A percentile compares a stretch with the other conserved stretches of the same genome.
These are phyloP conservation scores for Scedosporium minutisporum DNA, from an alignment of 2,329 filamentous ascomycete genomes.

Conservation along the genomic window DNA sequence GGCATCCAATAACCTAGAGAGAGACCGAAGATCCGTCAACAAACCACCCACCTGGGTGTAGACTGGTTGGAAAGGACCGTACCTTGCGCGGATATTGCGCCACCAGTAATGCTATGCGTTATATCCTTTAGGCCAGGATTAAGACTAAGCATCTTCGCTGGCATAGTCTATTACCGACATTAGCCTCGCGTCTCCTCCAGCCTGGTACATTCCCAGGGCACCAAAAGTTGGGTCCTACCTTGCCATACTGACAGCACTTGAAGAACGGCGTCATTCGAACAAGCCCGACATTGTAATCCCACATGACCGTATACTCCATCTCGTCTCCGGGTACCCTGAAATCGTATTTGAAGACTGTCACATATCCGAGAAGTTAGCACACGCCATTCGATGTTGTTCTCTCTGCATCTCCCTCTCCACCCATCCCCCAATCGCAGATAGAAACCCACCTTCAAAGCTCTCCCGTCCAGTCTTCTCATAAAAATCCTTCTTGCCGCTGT, in stretches of 20 bases:
- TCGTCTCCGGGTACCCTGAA: slow-evolving; percentile 63
- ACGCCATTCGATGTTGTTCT: too few relatives aligned
- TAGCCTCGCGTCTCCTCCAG: neutral
- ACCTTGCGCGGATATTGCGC: slow-evolving; percentile 85
- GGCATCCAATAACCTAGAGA: slow-evolving; percentile 89
- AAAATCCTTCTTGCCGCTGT: slow-evolving; percentile 87
- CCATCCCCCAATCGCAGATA: neutral
- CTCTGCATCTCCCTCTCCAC: too few relatives aligned
- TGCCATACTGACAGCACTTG: slow-evolving; percentile 78
- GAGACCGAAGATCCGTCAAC: slow-evolving; percentile 5
- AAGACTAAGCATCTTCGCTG: slow-evolving; percentile 67
- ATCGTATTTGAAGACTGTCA: slow-evolving; percentile 69
- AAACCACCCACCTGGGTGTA: slow-evolving; percentile 4
- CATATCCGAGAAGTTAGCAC: too few relatives aligned
- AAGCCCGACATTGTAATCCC: slow-evolving; percentile 93
- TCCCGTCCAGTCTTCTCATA: slow-evolving; percentile 77
- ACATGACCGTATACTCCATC: slow-evolving; percentile 69
- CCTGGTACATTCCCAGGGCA: too few relatives aligned
- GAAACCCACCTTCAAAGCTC: slow-evolving; percentile 67
- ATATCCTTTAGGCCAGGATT: slow-evolving; percentile 84
- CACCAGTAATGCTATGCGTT: slow-evolving; percentile 88
- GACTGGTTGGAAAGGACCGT: slow-evolving; percentile 16
- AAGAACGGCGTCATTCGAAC: slow-evolving; percentile 93
- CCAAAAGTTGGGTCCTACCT: slow-evolving; percentile 48
- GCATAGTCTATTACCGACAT: slow-evolving; percentile 57